Base-by-base conservation (phyloP, 73 alveolate genomes). In the Breviolum minutum region DNA sequence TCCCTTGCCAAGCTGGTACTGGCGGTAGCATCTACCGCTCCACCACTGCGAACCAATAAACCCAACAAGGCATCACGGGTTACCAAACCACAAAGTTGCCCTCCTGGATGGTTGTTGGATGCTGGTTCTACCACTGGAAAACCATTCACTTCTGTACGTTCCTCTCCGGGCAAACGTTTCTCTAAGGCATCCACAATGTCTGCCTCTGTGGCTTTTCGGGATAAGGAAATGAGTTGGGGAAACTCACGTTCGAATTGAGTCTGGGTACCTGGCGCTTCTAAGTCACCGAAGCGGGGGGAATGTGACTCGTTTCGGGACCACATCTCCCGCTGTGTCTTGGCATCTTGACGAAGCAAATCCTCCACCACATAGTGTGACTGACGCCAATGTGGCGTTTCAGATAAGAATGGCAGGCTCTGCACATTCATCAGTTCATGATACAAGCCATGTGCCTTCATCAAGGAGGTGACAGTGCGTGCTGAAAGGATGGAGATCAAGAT, bases 381-480 rank as follows among this genome's bases (percentile, higher is more conserved):
- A 6, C 94, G 94, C 94, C 94, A 86, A 27, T 86, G 94, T 48
- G 98, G 90, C 5, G 90, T 30, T 26, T 92, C 98, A 24, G 98
- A 63, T 26, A 92, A 63, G 80, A 92, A 92, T 14, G 98, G 98
- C 81, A 92, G 26, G 68, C 81, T 60, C 66, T 92, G 98, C 80
- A 92, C 98, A 48, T 92, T 92, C 90, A 92, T 92, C 69, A 92
- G 98, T 29, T 86, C 94, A n/a, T 86, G 94, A 79, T 86, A 86
- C 61, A 86, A 63, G 80, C 94, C 94, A 27, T 86, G 94, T 16
- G 79, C 94, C 79, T 63, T 63, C 94, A 92, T 80, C 64, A 62
- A 89, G 32, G 98, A 92, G 11, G 98, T 74, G 48, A 80, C 87
- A 40, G 48, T 74, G 16, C 98, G 89, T 8, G 98, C 98, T 32